A percentile compares a stretch with the other conserved stretches of the same genome.
These are phyloP conservation scores for baker's yeast (Saccharomyces cerevisiae) DNA, from an alignment of 805 yeast species.

Conservation along the genomic window DNA sequence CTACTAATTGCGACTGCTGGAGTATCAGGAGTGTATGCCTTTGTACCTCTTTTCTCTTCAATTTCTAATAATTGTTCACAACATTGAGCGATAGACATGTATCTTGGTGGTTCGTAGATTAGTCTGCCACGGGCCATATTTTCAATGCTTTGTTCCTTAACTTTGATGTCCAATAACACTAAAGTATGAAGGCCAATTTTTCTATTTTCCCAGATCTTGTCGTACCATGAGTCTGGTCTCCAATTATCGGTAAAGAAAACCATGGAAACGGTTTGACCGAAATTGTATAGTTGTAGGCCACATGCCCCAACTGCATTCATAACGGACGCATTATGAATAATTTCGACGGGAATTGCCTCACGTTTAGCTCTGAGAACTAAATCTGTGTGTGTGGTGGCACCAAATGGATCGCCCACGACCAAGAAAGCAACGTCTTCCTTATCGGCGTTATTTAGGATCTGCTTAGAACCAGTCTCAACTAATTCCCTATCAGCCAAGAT, in stretches of 20 bases:
- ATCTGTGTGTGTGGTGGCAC: slow-evolving; percentile 97
- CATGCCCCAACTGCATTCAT: slow-evolving; percentile 99
- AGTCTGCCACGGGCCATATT: slow-evolving; percentile 88
- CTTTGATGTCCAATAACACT: slow-evolving; percentile 83
- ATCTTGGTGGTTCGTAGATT: slow-evolving; percentile 94
- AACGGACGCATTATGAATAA: slow-evolving; percentile 90
- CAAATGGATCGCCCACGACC: slow-evolving; percentile 96
- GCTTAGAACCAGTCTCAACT: slow-evolving; percentile 84
- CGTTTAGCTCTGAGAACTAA: slow-evolving; percentile 86
- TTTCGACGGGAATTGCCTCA: slow-evolving; percentile 64
- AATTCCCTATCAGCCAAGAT: slow-evolving; percentile 89
- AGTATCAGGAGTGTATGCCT: slow-evolving; percentile 76
- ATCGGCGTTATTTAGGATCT: slow-evolving; percentile 68
- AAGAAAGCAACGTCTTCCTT: slow-evolving; percentile 82
- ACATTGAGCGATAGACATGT: slow-evolving; percentile 87
- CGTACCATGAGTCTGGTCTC: slow-evolving; percentile 94
- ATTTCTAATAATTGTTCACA: slow-evolving; percentile 81
- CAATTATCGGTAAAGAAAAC: slow-evolving; percentile 92
- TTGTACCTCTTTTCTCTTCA: slow-evolving; percentile 66
- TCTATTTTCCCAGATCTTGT: slow-evolving; percentile 82
- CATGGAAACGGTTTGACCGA: slow-evolving; percentile 94
- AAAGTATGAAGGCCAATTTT: slow-evolving; percentile 86
- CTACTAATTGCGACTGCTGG: slow-evolving; percentile 93
- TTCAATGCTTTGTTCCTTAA: slow-evolving; percentile 91
- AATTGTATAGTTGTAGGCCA: slow-evolving; percentile 88